A percentile compares a stretch with the other conserved stretches of the same genome.
These are phyloP conservation scores for Diaporthe humulicola DNA, from an alignment of 2,329 filamentous ascomycete genomes.

Conservation along the genomic window DNA sequence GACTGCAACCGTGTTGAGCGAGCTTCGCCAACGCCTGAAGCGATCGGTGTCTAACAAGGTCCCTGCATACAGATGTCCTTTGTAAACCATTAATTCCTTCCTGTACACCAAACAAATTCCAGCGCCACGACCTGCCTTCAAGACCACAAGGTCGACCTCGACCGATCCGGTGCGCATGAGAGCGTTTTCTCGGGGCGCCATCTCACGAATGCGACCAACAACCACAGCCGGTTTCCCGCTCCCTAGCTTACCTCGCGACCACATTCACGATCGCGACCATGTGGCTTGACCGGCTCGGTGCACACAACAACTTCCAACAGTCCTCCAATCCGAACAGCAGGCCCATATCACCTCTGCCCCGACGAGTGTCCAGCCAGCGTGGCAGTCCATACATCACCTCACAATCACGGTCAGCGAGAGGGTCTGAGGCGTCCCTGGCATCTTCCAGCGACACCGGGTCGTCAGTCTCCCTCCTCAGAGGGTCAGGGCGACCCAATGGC, in stretches of 20 bases:
- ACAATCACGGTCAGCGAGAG: constrained; percentile 55
- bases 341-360: constrained; percentile 39
- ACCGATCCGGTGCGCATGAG: not conserved
- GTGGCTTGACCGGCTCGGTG: constrained; percentile 40
- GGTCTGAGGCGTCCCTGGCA: constrained; percentile 73
- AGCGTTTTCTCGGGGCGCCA: constrained; percentile 2
- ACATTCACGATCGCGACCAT: constrained; percentile 24
- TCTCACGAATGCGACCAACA: constrained; percentile 23
- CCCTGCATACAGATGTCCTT: not conserved
- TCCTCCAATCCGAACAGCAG: constrained; percentile 36
- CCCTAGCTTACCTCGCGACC: constrained; percentile 21
- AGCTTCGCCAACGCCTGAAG: constrained; percentile 1
- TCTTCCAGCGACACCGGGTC: constrained; percentile 67
- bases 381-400: constrained; percentile 38
- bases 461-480: constrained; percentile 66
- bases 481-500: constrained; percentile 51
- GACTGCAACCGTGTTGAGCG: constrained; percentile 5
- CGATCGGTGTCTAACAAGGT: not conserved
- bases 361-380: constrained; percentile 34
- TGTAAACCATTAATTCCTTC: not conserved
- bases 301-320: constrained; percentile 26
- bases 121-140: not conserved
- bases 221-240: constrained; percentile 15
- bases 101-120: not conserved
- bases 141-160: not conserved